Conservation (phyloP, 2,329 filamentous ascomycete genomes). For the Colletotrichum higginsianum region DNA sequence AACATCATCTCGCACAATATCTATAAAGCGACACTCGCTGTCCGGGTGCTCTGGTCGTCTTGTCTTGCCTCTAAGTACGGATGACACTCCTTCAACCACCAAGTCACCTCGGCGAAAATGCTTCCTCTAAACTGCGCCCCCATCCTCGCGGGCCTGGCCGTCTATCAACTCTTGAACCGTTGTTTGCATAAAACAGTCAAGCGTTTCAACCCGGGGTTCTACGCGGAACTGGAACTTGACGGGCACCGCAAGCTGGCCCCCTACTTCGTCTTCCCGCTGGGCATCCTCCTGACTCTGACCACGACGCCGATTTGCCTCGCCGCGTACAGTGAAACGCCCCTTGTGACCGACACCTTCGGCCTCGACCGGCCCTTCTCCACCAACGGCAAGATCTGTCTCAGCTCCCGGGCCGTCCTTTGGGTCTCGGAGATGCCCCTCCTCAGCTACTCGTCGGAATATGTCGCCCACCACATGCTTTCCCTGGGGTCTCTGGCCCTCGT, state of each 20-base stretch:
- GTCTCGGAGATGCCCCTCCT: conserved; percentile 40
- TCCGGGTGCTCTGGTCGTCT: not conserved
- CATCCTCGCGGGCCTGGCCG: conserved; percentile 1
- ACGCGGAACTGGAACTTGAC: conserved; percentile 15
- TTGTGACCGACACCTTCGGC: not conserved
- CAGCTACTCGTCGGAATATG: conserved; percentile 34
- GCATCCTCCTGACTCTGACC: conserved; percentile 26
- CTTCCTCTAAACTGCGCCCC: not conserved
- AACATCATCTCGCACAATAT: not conserved
- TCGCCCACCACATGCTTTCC: conserved; percentile 40
- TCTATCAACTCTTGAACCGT: conserved; percentile 7
- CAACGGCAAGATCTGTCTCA: conserved; percentile 32
- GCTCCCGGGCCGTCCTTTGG: conserved; percentile 38
- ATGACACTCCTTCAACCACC: not conserved
- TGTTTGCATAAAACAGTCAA: not conserved
- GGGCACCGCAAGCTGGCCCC: conserved; percentile 5
- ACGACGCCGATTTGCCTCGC: conserved; percentile 27
- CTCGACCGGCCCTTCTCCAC: conserved; percentile 6
- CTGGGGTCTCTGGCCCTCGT: conserved; percentile 28
- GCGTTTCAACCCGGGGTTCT: conserved; percentile 8
- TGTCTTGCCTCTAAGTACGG: not conserved
- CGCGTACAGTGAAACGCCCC: conserved; percentile 27
- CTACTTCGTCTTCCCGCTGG: conserved; percentile 41
- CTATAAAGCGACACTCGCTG: too few relatives aligned
- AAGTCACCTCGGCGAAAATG: not conserved